Conservation (phyloP, 495 filamentous ascomycete species). For the Aspergillus panamensis region DNA sequence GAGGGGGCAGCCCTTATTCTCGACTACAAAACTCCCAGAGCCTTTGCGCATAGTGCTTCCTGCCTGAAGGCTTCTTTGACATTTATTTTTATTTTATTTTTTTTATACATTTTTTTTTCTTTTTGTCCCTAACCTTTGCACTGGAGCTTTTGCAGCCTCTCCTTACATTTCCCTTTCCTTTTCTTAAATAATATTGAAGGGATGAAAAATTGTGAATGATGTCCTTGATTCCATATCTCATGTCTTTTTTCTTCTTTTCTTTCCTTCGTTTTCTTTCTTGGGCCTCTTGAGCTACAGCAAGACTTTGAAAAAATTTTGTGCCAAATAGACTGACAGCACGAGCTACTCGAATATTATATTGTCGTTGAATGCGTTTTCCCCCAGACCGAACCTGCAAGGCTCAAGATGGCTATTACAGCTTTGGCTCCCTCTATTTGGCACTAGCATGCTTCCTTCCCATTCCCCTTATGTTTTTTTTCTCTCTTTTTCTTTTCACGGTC, state of each 20-base stretch:
- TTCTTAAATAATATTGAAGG: conserved; percentile 2
- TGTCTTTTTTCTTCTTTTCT: conserved; percentile 18
- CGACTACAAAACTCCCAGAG: conserved; percentile 37
- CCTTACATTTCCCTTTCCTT: conserved; percentile 12
- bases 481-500: conserved; percentile 1
- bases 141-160: background rate
- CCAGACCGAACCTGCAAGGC: background rate
- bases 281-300: background rate
- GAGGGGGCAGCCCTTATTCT: conserved; percentile 21
- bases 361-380: conserved; percentile 5
- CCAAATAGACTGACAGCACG: conserved; percentile 26
- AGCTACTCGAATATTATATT: conserved; percentile 9
- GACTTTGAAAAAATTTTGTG: conserved; percentile 2
- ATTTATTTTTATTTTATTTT: background rate
- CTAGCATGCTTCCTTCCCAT: background rate
- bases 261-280: conserved; percentile 20
- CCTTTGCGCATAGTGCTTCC: conserved; percentile 33
- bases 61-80: conserved; percentile 13
- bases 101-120: conserved; percentile 2
- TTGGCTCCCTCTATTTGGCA: conserved; percentile 8
- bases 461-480: conserved; percentile 1
- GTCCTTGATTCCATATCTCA: conserved; percentile 1
- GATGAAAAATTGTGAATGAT: conserved; percentile 7
- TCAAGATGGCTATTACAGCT: too few relatives aligned
- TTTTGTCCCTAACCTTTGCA: background rate